phyloP scores from a whole-genome alignment of 768 basidiomycete genomes.

The Amanita pseudoporphyria region DNA sequence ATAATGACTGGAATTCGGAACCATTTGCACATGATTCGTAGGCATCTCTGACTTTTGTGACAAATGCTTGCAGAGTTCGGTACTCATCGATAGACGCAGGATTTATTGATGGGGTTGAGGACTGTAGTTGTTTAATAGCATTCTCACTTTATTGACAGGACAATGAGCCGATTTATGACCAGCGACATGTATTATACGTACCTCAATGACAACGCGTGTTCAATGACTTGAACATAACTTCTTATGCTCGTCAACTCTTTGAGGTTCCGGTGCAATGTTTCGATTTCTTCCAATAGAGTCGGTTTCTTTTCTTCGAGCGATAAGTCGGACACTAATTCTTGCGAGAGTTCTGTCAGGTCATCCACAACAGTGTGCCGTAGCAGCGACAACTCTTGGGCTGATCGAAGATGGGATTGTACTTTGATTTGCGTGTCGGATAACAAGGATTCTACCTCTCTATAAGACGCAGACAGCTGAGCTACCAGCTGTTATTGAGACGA shows the following conservation, averaged over 20 bases:
- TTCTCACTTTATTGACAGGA: conserved; percentile 35
- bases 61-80: conserved; percentile 51
- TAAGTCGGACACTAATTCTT: conserved; percentile 51
- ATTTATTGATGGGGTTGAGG: conserved; percentile 28
- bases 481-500: conserved; percentile 26
- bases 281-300: conserved; percentile 76
- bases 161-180: background rate
- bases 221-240: conserved; percentile 66
- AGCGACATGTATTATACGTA: conserved; percentile 24
- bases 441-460: conserved; percentile 33
- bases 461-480: conserved; percentile 53
- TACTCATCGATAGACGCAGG: conserved; percentile 44
- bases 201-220: conserved; percentile 67
- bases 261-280: conserved; percentile 66
- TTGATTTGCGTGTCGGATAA: conserved; percentile 38
- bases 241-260: conserved; percentile 70
- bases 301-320: conserved; percentile 37
- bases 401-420: conserved; percentile 41
- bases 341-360: conserved; percentile 59
- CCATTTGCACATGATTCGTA: conserved; percentile 39
- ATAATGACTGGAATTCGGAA: conserved; percentile 39
- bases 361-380: conserved; percentile 70
- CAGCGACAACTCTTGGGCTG: conserved; percentile 68
- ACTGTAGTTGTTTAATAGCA: conserved; percentile 43
- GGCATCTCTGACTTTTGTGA: conserved; percentile 33